These are phyloP conservation scores for Lathyrus oleraceus DNA, from an alignment of 306 rosid genomes.

Conservation along the genomic window DNA sequence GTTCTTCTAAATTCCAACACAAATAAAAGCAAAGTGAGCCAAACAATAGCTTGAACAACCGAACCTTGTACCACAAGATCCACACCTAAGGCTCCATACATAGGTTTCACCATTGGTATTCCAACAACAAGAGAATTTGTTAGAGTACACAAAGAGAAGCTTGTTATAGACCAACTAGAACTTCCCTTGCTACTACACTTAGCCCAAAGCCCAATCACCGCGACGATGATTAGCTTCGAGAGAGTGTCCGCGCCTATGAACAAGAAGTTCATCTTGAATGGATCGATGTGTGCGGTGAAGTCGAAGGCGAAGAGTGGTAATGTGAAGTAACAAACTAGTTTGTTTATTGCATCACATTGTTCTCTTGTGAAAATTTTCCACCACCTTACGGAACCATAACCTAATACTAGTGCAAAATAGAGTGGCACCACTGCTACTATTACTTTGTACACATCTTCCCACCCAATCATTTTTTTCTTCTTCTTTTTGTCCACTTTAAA, in stretches of 20 bases:
- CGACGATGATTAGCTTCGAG: conserved; percentile 67
- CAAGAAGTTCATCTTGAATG: conserved; percentile 65
- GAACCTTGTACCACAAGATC: conserved; percentile 86
- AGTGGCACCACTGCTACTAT: conserved; percentile 76
- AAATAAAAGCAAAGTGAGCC: conserved; percentile 77
- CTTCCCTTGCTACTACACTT: conserved; percentile 66
- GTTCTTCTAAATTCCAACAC: conserved; percentile 73
- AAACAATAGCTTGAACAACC: conserved; percentile 75
- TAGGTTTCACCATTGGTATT: conserved; percentile 66
- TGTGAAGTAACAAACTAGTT: conserved; percentile 83
- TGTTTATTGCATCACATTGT: conserved; percentile 82
- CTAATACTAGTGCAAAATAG: conserved; percentile 71
- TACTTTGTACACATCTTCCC: conserved; percentile 84
- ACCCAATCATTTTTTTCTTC: conserved; percentile 63
- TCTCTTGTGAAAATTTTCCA: conserved; percentile 75
- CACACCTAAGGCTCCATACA: conserved; percentile 72
- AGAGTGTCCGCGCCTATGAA: conserved; percentile 72
- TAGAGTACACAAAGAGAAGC: conserved; percentile 73
- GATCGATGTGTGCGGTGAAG: conserved; percentile 78
- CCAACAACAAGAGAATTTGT: conserved; percentile 89
- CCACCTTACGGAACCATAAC: conserved; percentile 90
- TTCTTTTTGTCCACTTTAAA: not conserved
- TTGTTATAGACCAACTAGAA: conserved; percentile 77
- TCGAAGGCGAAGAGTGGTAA: conserved; percentile 86
- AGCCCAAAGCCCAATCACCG: conserved; percentile 70